Evolutionary conservation across 2,329 filamentous ascomycete genomes (phyloP), one percentile per base, ranked within the genome.

Genomic region (Exophiala lecanii-corni): DNA sequence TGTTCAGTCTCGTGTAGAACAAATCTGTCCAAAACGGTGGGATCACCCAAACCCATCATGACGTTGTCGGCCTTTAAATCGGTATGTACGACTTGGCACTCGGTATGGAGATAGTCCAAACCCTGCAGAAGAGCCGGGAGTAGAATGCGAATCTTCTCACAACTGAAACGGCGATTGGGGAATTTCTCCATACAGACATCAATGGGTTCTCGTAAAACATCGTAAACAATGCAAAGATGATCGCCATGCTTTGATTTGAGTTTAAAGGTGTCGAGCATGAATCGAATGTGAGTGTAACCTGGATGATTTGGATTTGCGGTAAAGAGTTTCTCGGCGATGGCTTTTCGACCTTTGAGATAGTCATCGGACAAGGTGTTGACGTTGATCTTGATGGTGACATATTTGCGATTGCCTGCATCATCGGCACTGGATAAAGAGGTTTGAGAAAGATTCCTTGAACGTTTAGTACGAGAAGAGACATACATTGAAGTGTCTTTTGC

Each of bases 41-140:
- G 50, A 15, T 43, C 43, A 10, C 60, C 60, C 0, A 65, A 57
- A 35, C 55, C 56, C 44, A 67, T 54, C 47, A 71, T 62, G 35
- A 70, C 67, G 32, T 71, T 71, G 37, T 68, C 62, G 9, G 67
- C 61, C 42, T 71, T 71, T 41, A 71, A 56, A 57, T 71, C 68
- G 59, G 66, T 70, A 55, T 72, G 63, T 21, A 71, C 63, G 36
- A 61, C 54, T 37, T 58, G 61, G 45, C 64, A 68, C 23, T 64
- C 57, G 1, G 59, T 54, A 47, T 71, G 66, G 4, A 70, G 58
- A 49, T 66, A 69, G 30, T 70, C 61, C 2, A 71, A 59, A 2
- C 61, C 62, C 32, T 57, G 42, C 9, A 71, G 61, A 41, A 71
- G 58, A 41, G 58, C 55, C 37, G 57, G 58, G 40, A 70, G 51